Base-by-base conservation (phyloP, 208 protist species). In the Leishmania lainsoni region DNA sequence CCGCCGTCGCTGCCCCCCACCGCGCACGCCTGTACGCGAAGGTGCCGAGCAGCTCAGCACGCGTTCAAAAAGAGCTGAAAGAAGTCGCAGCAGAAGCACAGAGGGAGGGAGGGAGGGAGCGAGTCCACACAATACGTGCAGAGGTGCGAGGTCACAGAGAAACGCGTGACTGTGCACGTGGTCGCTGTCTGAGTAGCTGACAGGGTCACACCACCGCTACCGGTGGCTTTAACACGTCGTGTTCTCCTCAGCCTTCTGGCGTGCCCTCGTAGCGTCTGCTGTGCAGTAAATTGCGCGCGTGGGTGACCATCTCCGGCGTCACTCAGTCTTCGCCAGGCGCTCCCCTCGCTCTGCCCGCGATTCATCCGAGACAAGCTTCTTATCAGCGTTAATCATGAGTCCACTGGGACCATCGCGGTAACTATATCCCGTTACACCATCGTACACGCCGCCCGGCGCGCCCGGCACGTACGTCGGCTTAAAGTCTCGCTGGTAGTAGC, bases 401-500 rank as follows among this genome's bases (percentile, higher is more conserved):
- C 94, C 94, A 58, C 86, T 95, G 16, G 75, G 85, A 70, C 87
- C 86, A 61, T 97, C 92, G 16, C 81, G 72, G 79, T 93, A 91
- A 12, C 77, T 79, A 83, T 97, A 97, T 5, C 87, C 92, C 52
- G 76, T 89, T 16, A 88, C 74, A 16, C 93, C 93, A 73, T 97
- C 93, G 80, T 97, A 95, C 16, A 97, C 89, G 0, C 78, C 91
- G 35, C 78, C 35, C 39, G 92, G 93, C 2, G 92, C 90, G 49
- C 85, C 86, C 29, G 51, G 49, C 51, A 92, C 90, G 82, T 95
- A 95, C 70, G 86, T 86, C 6, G 94, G 94, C n/a, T 83, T 81
- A 75, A 97, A 95, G 39, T 94, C 91, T 9, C 89, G 83, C 20
- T 89, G 83, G 84, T 97, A 97, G 81, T 90, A 94, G 45, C 71